A percentile compares a stretch with the other conserved stretches of the same genome.
These are phyloP conservation scores for Blastobotrys malaysiensis DNA, from an alignment of 1,139 yeast genomes.

Conservation along the genomic window DNA sequence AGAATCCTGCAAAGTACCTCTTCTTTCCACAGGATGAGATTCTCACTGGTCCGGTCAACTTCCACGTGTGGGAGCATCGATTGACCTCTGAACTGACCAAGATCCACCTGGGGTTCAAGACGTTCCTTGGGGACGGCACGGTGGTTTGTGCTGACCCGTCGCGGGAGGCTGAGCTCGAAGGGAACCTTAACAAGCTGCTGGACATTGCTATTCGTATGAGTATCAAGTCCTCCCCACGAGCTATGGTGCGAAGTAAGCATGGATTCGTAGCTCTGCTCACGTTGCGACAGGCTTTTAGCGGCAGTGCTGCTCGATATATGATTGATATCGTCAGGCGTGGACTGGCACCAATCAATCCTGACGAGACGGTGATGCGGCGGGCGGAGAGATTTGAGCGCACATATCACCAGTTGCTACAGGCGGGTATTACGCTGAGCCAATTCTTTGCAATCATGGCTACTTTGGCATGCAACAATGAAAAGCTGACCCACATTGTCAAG, in stretches of 20 bases:
- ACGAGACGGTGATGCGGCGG: constrained; percentile 9
- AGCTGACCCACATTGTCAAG: constrained; percentile 8
- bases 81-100: constrained; percentile 9
- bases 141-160: constrained; percentile 9
- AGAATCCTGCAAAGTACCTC: constrained; percentile 7
- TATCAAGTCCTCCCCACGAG: constrained; percentile 9
- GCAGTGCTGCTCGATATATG: constrained; percentile 9
- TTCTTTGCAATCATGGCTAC: constrained; percentile 11
- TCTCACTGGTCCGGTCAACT: constrained; percentile 10
- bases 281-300: constrained; percentile 5
- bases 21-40: constrained; percentile 9
- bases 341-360: constrained; percentile 9
- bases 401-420: constrained; percentile 6
- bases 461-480: constrained; percentile 12
- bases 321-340: constrained; percentile 10
- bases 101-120: constrained; percentile 7
- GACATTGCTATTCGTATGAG: constrained; percentile 9
- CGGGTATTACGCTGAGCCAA: constrained; percentile 12
- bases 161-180: constrained; percentile 4
- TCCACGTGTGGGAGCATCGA: constrained; percentile 12
- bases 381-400: constrained; percentile 10
- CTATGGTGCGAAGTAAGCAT: constrained; percentile 10
- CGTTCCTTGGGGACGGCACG: constrained; percentile 8
- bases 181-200: constrained; percentile 6
- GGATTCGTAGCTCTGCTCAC: constrained; percentile 9